phyloP scores from a whole-genome alignment of 257 asterid species.

The Hygrophila difformis region DNA sequence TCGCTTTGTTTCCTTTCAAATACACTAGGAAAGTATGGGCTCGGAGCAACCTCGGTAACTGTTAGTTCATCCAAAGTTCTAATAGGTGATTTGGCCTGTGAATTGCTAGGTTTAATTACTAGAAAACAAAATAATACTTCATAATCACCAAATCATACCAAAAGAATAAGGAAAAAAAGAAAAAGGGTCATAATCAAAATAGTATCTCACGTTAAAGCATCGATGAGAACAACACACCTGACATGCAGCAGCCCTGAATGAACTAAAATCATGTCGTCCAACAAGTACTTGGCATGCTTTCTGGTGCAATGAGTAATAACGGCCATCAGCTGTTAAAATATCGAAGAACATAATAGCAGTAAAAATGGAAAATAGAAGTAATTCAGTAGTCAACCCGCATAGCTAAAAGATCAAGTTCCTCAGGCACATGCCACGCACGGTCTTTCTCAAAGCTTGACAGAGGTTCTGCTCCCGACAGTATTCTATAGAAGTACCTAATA shows the following conservation, averaged over 20 bases:
- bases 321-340: neutral
- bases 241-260: constrained; percentile 88
- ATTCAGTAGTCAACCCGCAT: constrained; percentile 58
- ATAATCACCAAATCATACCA: too few species aligned
- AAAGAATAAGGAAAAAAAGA: too few species aligned
- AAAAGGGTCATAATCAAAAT: neutral
- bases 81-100: constrained; percentile 91
- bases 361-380: neutral
- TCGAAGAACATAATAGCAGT: neutral
- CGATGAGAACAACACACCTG: constrained; percentile 44
- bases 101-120: constrained; percentile 11
- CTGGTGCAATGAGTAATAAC: constrained; percentile 28
- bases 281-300: constrained; percentile 75
- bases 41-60: constrained; percentile 59
- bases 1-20: constrained; percentile 41
- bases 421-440: constrained; percentile 90
- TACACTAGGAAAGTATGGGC: constrained; percentile 59
- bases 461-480: constrained; percentile 59
- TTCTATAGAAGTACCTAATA: constrained; percentile 73
- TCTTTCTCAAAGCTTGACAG: constrained; percentile 67
- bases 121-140: neutral
- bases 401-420: constrained; percentile 53
- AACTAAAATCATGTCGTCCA: constrained; percentile 88
- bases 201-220: neutral
- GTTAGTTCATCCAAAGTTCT: constrained; percentile 68